A percentile compares a stretch with the other conserved stretches of the same genome.
Conservation (phyloP, 2,329 filamentous ascomycete genomes). For the Polychaeton citri region DNA sequence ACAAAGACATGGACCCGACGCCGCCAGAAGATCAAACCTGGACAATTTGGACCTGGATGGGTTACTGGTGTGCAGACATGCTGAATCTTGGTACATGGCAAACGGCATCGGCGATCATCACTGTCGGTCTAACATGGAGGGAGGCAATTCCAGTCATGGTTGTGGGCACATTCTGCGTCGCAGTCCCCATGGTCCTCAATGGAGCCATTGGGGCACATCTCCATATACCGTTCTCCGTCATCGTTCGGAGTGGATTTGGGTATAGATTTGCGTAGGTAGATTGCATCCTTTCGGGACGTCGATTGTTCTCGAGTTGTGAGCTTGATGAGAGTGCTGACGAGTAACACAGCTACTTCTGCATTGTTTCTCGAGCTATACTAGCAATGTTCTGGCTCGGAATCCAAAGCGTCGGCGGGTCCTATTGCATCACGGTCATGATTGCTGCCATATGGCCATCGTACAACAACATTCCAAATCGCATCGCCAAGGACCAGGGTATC, state of each 20-base stretch:
- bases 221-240: conserved; percentile 28
- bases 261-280: conserved; percentile 6
- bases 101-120: conserved; percentile 33
- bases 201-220: conserved; percentile 37
- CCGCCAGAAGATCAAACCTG: conserved; percentile 17
- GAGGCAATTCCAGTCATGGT: conserved; percentile 42
- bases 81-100: conserved; percentile 24
- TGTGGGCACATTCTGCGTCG: conserved; percentile 38
- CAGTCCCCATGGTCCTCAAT: conserved; percentile 46
- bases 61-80: conserved; percentile 28
- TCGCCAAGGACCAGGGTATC: conserved; percentile 27
- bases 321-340: not conserved
- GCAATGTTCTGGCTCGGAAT: conserved; percentile 16
- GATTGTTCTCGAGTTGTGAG: not conserved
- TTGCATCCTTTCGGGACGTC: not conserved
- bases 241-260: conserved; percentile 8
- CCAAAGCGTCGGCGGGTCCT: conserved; percentile 9
- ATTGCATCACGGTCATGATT: conserved; percentile 11
- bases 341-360: conserved; percentile 9
- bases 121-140: conserved; percentile 40
- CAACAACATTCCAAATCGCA: conserved; percentile 22
- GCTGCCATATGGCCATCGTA: conserved; percentile 27
- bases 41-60: conserved; percentile 26
- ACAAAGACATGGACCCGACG: conserved; percentile 26
- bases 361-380: conserved; percentile 10